A percentile compares a stretch with the other conserved stretches of the same genome.
Conservation (phyloP, 805 yeast species). For the Zygosaccharomyces rouxii region DNA sequence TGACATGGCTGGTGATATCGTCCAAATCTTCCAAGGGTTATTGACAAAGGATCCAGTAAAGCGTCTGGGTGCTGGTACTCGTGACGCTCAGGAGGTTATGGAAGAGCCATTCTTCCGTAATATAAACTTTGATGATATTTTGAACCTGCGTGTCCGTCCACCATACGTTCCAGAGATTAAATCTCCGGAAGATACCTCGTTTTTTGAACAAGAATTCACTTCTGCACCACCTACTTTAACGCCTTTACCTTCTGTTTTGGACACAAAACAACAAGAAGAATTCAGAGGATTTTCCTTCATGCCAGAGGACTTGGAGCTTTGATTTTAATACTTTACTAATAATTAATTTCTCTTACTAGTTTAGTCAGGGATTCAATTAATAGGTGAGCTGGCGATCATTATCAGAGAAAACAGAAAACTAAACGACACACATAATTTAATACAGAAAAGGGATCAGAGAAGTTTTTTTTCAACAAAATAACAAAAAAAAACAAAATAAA, state of each 20-base stretch:
- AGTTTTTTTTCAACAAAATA: background rate
- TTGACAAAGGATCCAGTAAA: constrained; percentile 81
- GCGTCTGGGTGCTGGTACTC: constrained; percentile 81
- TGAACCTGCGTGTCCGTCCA: constrained; percentile 66
- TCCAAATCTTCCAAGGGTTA: constrained; percentile 84
- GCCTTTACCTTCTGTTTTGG: constrained; percentile 84
- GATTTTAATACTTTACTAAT: constrained; percentile 3
- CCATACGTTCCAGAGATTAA: constrained; percentile 87
- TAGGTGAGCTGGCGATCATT: background rate
- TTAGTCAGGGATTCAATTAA: background rate
- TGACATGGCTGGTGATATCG: constrained; percentile 96
- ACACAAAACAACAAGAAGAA: constrained; percentile 88
- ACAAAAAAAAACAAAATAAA: background rate
- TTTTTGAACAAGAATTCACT: constrained; percentile 93
- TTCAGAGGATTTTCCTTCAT: constrained; percentile 95
- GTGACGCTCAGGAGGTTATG: constrained; percentile 92
- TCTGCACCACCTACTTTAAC: constrained; percentile 91
- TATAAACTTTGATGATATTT: constrained; percentile 83
- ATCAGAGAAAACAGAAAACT: background rate
- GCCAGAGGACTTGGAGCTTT: constrained; percentile 49
- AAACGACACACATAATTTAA: background rate
- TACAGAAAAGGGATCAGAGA: background rate
- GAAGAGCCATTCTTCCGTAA: constrained; percentile 90
- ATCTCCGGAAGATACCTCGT: constrained; percentile 84
- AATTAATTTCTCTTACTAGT: background rate